Base-by-base conservation (phyloP, 2,329 filamentous ascomycete genomes). In the Capronia coronata region DNA sequence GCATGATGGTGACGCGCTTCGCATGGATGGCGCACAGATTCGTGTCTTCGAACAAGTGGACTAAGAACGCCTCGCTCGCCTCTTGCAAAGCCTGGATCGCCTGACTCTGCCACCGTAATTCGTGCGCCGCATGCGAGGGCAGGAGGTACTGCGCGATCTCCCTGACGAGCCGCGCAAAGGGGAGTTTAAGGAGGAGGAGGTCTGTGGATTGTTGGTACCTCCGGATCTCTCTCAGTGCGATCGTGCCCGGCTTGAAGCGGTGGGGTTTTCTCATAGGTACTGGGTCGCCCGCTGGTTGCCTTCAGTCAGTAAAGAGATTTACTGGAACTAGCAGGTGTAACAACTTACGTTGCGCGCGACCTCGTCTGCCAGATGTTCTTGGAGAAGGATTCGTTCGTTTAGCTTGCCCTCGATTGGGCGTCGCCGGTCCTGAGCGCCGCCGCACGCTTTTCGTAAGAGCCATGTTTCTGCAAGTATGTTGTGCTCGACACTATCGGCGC, bases 21-120 rank as follows among this genome's bases (percentile, higher is more conserved):
- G 91, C 93, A 71, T 97, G 91, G 62, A 97, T 90, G 56, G 91
- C 93, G 72, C 91, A 96, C 35, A 97, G 78, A 72, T 97, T 96
- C 58, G 87, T 87, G 70, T 94, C 88, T 67, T 96, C 90, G 65
- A 97, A 96, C n/a, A 97, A 75, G 65, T 94, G 90, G 51, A 97
- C 86, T 60, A 97, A 77, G 70, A 94, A 97, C 3, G 91, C 91
- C 72, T 97, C 91, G n/a, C 90, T 82, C 11, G 91, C 88, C 75
- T 97, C 91, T 71, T 97, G 91, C 2, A 97, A 77, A 10, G 91
- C 91, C 64, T 86, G 82, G 63, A 97, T 93, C 44, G 93, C 91
- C 62, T 94, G 91, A 46, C 87, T 94, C 73, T 97, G 93, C 90
- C 93, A 98, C 60, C 91, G 82, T 68, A 97, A 81, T 54, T 87